Evolutionary conservation across 306 rosid genomes (phyloP).

Genomic region (Pueraria montana): DNA sequence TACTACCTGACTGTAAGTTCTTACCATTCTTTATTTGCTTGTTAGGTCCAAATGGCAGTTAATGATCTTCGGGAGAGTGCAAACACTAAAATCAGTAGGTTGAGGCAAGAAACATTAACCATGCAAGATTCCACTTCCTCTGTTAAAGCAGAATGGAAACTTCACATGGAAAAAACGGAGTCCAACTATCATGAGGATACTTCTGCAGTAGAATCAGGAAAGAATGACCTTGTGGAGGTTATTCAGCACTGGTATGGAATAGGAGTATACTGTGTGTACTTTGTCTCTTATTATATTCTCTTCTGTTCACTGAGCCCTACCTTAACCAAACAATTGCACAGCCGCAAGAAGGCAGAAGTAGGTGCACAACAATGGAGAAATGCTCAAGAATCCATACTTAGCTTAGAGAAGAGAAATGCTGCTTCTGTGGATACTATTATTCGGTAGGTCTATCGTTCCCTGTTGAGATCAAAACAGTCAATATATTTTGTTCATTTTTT

Average conservation of each 20-base stretch:
- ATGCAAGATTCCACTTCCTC: constrained; percentile 88
- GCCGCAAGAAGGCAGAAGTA: constrained; percentile 79
- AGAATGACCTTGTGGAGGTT: constrained; percentile 81
- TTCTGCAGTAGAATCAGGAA: constrained; percentile 84
- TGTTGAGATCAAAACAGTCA: not conserved
- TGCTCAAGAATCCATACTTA: constrained; percentile 89
- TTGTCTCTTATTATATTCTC: constrained; percentile 37
- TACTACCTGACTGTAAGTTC: constrained; percentile 10
- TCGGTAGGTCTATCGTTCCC: constrained; percentile 63
- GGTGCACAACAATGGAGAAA: constrained; percentile 94
- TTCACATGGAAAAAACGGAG: constrained; percentile 90
- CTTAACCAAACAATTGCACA: constrained; percentile 49
- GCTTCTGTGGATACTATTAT: constrained; percentile 84
- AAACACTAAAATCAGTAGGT: constrained; percentile 71
- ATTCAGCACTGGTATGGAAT: constrained; percentile 78
- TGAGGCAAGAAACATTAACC: constrained; percentile 84
- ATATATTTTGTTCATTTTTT: constrained; percentile 26
- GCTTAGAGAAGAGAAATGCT: constrained; percentile 77
- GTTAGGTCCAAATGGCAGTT: constrained; percentile 89
- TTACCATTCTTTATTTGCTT: constrained; percentile 27
- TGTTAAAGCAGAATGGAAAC: constrained; percentile 80
- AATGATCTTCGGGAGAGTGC: constrained; percentile 95
- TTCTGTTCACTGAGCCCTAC: constrained; percentile 42
- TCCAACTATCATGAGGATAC: constrained; percentile 81
- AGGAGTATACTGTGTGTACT: constrained; percentile 26